Conservation (phyloP, 306 rosid species). For the Astragalus membranaceus region DNA sequence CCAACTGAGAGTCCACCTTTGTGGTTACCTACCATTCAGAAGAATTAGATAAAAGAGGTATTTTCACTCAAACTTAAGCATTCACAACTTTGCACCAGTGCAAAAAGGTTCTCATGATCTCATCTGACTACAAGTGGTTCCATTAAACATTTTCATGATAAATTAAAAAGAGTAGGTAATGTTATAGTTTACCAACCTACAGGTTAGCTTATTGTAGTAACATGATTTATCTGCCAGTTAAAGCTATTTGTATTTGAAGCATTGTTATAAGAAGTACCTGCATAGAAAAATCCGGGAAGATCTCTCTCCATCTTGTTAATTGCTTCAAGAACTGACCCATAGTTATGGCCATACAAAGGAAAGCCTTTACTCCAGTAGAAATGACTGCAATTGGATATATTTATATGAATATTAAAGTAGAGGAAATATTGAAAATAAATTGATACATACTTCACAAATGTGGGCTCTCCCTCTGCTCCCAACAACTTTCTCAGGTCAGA, state of each 20-base stretch:
- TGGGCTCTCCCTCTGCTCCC: slow-evolving; percentile 89
- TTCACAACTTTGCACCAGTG: background rate
- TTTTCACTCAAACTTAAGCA: background rate
- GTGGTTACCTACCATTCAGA: slow-evolving; percentile 56
- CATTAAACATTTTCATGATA: background rate
- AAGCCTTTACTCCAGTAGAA: slow-evolving; percentile 86
- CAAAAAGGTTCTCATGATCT: background rate
- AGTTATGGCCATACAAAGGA: slow-evolving; percentile 75
- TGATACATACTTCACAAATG: slow-evolving; percentile 60
- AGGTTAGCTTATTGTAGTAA: background rate
- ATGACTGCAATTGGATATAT: slow-evolving; percentile 56
- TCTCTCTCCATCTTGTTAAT: slow-evolving; percentile 74
- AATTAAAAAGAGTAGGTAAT: too few relatives aligned
- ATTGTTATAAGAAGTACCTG: slow-evolving; percentile 40
- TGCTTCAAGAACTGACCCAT: slow-evolving; percentile 73
- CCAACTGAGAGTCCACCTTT: slow-evolving; percentile 89
- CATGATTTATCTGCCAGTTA: background rate
- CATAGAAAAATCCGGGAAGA: slow-evolving; percentile 87
- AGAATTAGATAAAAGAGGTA: background rate
- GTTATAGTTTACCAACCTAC: background rate
- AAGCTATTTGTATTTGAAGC: background rate
- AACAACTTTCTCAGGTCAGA: slow-evolving; percentile 76
- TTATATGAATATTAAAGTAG: slow-evolving; percentile 15
- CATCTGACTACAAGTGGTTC: background rate
- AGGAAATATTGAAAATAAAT: slow-evolving; percentile 6